Evolutionary conservation across 31 red algal genomes (phyloP), one percentile per base, ranked within the genome.

Genomic region (Pterothamnion heteromorphum): DNA sequence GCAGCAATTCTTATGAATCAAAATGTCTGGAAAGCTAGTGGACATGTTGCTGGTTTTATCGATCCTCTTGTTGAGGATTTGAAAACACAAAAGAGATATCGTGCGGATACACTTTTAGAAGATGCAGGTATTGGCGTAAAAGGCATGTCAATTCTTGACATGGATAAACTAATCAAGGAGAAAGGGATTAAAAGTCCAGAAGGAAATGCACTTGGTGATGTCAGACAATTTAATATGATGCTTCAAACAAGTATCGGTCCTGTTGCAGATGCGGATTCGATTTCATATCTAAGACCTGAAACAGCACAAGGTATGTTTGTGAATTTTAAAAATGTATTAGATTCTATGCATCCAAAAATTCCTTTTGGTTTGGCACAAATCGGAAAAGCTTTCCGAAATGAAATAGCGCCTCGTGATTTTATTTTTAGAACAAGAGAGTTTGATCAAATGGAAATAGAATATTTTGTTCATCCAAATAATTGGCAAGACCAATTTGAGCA

Each of bases 381-480:
- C 74, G 98, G 98, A 3, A 86, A 93, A n/a, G 92, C 96, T 20
- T 99, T 97, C 86, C 96, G 98, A 2, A 99, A 99, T 91, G 98
- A 99, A 80, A 99, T 99, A 44, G 89, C 93, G 30, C 98, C 98
- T 20, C 93, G 90, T 57, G 94, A 87, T 57, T 95, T 95, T 28
- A 36, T 99, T 37, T 44, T 99, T 14, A 91, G 97, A 2, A 95
- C 96, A 90, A 93, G 98, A 28, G 98, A 99, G 89, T 99, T 99
- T 81, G 91, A 94, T 33, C 98, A 99, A 81, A 95, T 95, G 3
- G 98, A 99, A 74, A 97, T 99, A 39, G 97, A 99, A 87, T 93
- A 99, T 90, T 99, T 99, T 95, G 96, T 99, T 18, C 97, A 98
- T 74, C 82, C 95, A 97, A 74, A 99, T 99, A n/a, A n/a, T n/a